Evolutionary conservation across 768 basidiomycete species (phyloP), one percentile per base, ranked within the genome.

Genomic region (Tulasnella sp.): DNA sequence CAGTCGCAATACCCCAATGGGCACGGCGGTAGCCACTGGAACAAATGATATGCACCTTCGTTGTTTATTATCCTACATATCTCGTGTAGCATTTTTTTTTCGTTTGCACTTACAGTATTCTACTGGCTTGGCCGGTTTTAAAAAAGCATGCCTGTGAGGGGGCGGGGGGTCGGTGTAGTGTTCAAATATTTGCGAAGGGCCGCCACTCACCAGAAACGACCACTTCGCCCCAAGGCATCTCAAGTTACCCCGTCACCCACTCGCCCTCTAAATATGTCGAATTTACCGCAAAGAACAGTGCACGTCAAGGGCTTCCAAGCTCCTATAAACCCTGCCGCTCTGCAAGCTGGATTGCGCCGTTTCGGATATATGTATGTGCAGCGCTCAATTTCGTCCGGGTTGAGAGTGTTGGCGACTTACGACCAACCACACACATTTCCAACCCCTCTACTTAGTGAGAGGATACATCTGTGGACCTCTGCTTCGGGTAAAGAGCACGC

Each of bases 271-370:
- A 68, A 1, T 31, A 68, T 68, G 62, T 36, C 31, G 18, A 2
- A 10, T 74, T 38, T 42, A 19, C 40, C 14, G 38, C 14, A 40
- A 2, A 46, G 56, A 16, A 71, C 76, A 10, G 40, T 52, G 2
- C 76, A 77, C 58, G n/a, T 77, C 34, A 46, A 77, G 27, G 76
- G 76, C 6, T 77, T 77, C 39, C 76, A 62, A 40, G 34, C 39
- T 2, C 36, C 31, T 19, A 77, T 77, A 39, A 58, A 77, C 19
- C 76, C 76, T 68, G 36, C 58, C 10, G 48, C 39, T 31, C 58
- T 77, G 56, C 39, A 71, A 40, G 56, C 76, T 62, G 38, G 56
- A 58, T 27, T 68, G 62, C 24, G 62, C 31, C 62, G 62, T 10
- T 68, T 68, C 27, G 62, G 62, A 68, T 27, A 34, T 9, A 68